A percentile compares a stretch with the other conserved stretches of the same genome.
Conservation (phyloP, 2,329 filamentous ascomycete genomes). For the Apiospora hydei region DNA sequence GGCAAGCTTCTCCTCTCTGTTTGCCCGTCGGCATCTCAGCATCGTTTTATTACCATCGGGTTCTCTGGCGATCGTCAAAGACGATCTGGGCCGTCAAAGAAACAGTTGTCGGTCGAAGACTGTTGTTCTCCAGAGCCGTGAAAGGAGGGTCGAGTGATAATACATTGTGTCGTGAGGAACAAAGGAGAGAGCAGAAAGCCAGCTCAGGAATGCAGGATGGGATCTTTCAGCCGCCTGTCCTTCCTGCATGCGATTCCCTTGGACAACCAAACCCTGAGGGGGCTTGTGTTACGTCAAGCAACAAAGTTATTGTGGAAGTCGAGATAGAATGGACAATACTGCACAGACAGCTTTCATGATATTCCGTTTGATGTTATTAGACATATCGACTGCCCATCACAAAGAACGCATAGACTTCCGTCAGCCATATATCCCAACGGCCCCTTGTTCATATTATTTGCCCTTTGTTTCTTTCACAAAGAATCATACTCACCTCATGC, state of each 20-base stretch:
- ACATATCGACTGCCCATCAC: not conserved
- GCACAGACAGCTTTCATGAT: not conserved
- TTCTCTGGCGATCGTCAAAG: constrained; percentile 16
- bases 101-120: not conserved
- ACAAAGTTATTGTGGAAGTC: not conserved
- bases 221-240: not conserved
- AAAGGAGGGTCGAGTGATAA: not conserved
- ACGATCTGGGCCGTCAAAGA: not conserved
- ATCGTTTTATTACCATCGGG: constrained; percentile 5
- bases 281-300: not conserved
- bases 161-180: constrained; percentile 3
- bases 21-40: not conserved
- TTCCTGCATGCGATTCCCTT: not conserved
- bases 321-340: not conserved
- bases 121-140: not conserved
- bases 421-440: not conserved
- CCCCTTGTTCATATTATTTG: not conserved
- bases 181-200: not conserved
- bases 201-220: not conserved
- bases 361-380: too few relatives aligned
- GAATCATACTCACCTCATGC: not conserved
- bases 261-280: not conserved
- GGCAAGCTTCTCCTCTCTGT: not conserved
- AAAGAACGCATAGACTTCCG: not conserved
- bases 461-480: not conserved